Conservation (phyloP, 345 rosid species). For the Citrus glauca region DNA sequence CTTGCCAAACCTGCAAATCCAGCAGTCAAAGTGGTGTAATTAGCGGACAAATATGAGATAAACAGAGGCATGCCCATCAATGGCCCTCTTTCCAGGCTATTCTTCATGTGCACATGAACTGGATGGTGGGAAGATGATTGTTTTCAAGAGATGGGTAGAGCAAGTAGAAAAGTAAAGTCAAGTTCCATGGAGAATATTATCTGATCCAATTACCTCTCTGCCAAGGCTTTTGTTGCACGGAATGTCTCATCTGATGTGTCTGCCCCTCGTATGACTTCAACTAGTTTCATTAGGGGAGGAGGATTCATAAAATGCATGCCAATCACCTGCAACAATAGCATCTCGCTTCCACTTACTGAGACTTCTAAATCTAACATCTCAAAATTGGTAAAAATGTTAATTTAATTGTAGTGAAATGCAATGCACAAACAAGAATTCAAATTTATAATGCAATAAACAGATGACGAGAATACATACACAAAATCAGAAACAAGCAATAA, state of each 20-base stretch:
- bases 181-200: not conserved
- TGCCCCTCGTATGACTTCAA: constrained; percentile 85
- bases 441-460: not conserved
- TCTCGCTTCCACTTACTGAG: constrained; percentile 8
- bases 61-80: not conserved
- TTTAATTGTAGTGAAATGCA: not conserved
- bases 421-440: not conserved
- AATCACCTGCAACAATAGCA: constrained; percentile 45
- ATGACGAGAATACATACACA: not conserved
- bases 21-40: not conserved
- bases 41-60: not conserved
- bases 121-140: not conserved
- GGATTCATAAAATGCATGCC: constrained; percentile 99
- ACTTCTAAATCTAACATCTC: not conserved
- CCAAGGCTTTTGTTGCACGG: constrained; percentile 53
- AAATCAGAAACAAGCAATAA: not conserved
- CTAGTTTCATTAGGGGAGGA: constrained; percentile 92
- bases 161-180: not conserved
- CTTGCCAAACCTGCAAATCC: constrained; percentile 65
- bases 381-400: not conserved
- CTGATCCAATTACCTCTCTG: constrained; percentile 52
- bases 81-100: not conserved
- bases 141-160: not conserved
- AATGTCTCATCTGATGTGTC: constrained; percentile 82
- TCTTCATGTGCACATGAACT: not conserved